Percentiles rank a stretch among this genome's conserved stretches.
These are phyloP conservation scores for Acer campestre DNA, from an alignment of 345 rosid genomes.

Conservation along the genomic window DNA sequence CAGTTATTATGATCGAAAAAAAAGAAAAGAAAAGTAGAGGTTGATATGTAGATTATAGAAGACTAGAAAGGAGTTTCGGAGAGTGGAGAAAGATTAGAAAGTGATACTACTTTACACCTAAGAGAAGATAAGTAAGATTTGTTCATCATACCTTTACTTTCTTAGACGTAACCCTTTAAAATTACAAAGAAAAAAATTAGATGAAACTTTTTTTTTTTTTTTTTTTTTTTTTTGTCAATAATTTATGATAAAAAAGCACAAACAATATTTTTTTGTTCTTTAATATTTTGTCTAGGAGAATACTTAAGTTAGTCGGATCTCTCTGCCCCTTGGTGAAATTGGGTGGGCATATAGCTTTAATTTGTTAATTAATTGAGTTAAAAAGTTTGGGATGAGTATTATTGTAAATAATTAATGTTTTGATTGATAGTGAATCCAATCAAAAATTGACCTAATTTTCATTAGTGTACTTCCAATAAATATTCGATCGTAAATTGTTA, in stretches of 20 bases:
- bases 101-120: constrained; percentile 29
- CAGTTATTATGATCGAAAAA: too few relatives aligned
- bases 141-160: neutral
- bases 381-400: neutral
- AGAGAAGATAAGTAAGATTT: constrained; percentile 3
- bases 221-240: too few relatives aligned
- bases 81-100: neutral
- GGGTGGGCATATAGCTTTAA: neutral
- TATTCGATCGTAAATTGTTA: neutral
- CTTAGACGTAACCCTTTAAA: neutral
- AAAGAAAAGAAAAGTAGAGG: neutral
- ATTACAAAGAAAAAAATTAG: neutral
- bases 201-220: neutral
- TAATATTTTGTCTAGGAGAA: neutral
- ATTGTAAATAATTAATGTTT: neutral
- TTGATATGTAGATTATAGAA: neutral
- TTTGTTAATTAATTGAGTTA: neutral
- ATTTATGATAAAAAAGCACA: neutral
- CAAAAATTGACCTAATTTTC: neutral
- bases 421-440: too few relatives aligned
- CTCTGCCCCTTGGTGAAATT: neutral
- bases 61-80: neutral
- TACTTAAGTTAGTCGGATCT: neutral
- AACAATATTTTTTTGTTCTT: neutral
- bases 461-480: too few relatives aligned